Evolutionary conservation across 139 green algal species (phyloP).

Genomic region (Micromonas pusilla): DNA sequence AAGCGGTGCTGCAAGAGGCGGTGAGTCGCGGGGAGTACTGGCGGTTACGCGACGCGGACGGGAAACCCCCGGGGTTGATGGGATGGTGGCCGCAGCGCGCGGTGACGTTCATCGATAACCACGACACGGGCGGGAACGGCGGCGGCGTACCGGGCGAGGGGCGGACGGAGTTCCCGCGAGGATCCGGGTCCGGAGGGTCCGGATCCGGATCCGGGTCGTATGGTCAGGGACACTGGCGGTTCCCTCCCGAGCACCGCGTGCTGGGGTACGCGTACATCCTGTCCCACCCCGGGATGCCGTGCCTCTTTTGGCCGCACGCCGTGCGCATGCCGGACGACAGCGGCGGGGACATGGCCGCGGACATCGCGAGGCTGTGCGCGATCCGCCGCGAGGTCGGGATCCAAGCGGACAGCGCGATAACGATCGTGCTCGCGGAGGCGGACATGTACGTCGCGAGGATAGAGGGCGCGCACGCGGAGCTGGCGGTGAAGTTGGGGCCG

Average conservation of each 20-base stretch:
- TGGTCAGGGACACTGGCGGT: conserved; percentile 43
- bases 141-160: no score
- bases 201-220: background rate
- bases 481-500: conserved; percentile 28
- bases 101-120: conserved; percentile 44
- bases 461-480: background rate
- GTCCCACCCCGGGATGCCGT: conserved; percentile 85
- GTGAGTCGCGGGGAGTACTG: conserved; percentile 9
- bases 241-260: conserved; percentile 50
- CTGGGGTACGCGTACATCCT: conserved; percentile 88
- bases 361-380: conserved; percentile 33
- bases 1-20: conserved; percentile 44
- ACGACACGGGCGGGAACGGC: conserved; percentile 42
- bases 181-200: background rate
- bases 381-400: conserved; percentile 53
- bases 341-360: background rate
- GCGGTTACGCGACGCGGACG: conserved; percentile 23
- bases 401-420: background rate
- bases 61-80: conserved; percentile 39
- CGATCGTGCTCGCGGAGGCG: background rate
- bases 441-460: conserved; percentile 22
- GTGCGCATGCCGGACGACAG: conserved; percentile 30
- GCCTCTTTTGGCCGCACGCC: conserved; percentile 77
- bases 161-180: background rate
- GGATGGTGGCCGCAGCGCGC: conserved; percentile 30